phyloP scores from a whole-genome alignment of 306 rosid genomes.

The Dalbergia cultrata region DNA sequence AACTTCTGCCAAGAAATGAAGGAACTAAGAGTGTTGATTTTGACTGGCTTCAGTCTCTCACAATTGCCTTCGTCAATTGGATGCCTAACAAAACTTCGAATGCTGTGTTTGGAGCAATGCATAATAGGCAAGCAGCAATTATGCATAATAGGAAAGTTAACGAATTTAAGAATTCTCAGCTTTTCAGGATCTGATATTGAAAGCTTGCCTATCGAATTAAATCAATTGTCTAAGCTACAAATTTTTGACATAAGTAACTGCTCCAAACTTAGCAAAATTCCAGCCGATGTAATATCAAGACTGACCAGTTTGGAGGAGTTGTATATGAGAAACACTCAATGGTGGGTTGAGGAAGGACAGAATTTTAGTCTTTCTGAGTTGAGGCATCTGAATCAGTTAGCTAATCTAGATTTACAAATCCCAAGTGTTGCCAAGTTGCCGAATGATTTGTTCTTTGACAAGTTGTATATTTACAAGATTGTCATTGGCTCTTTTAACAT shows the following conservation, averaged over 20 bases:
- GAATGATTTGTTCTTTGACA: constrained; percentile 28
- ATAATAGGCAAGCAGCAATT: constrained; percentile 16
- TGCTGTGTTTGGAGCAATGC: constrained; percentile 49
- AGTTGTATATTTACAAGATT: constrained; percentile 46
- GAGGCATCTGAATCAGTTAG: constrained; percentile 34
- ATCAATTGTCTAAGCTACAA: constrained; percentile 43
- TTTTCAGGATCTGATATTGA: constrained; percentile 41
- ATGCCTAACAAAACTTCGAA: constrained; percentile 34
- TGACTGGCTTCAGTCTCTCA: constrained; percentile 3
- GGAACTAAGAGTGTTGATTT: constrained; percentile 28
- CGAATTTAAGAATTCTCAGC: constrained; percentile 57
- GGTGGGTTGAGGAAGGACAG: constrained; percentile 28
- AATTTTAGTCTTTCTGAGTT: constrained; percentile 49
- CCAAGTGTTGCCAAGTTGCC: constrained; percentile 31
- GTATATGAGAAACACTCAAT: constrained; percentile 52
- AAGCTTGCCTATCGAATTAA: constrained; percentile 45
- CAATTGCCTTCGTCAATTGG: neutral
- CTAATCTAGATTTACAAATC: constrained; percentile 45
- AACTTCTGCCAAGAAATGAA: neutral
- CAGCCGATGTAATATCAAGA: constrained; percentile 42
- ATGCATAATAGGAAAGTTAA: constrained; percentile 47
- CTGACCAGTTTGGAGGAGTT: constrained; percentile 54
- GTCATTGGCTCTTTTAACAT: constrained; percentile 47
- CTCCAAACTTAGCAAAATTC: constrained; percentile 47
- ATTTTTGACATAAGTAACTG: constrained; percentile 56